Percentiles rank a stretch among this genome's conserved stretches.
These are phyloP conservation scores for Ophiocordyceps camponoti-rufipedis DNA, from an alignment of 2,329 filamentous ascomycete genomes.

Conservation along the genomic window DNA sequence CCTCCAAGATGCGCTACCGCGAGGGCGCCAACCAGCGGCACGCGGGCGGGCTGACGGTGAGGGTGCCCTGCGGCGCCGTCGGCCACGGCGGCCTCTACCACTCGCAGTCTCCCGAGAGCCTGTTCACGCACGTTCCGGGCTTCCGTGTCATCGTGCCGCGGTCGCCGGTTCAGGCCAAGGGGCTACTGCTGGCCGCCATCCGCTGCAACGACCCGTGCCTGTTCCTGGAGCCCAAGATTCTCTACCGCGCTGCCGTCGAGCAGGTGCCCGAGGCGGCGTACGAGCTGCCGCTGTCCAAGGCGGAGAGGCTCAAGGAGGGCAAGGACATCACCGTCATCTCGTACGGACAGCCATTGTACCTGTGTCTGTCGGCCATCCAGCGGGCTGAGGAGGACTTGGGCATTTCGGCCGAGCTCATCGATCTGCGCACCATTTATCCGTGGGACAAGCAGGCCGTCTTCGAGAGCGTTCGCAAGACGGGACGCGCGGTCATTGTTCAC, in stretches of 20 bases:
- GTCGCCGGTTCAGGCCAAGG: conserved; percentile 77
- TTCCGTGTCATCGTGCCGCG: conserved; percentile 72
- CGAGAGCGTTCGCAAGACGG: conserved; percentile 72
- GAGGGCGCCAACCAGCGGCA: conserved; percentile 39
- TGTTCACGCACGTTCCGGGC: conserved; percentile 80
- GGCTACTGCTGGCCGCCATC: conserved; percentile 60
- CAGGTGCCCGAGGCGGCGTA: conserved; percentile 72
- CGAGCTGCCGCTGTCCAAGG: conserved; percentile 69
- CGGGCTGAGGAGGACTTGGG: conserved; percentile 60
- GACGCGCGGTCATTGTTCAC: conserved; percentile 72
- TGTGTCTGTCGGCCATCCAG: conserved; percentile 58
- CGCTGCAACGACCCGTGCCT: conserved; percentile 72
- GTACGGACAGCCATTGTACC: conserved; percentile 80
- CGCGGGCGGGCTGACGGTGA: conserved; percentile 64
- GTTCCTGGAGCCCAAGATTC: conserved; percentile 86
- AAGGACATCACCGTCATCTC: conserved; percentile 69
- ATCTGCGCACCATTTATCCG: conserved; percentile 74
- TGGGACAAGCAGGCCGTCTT: conserved; percentile 77
- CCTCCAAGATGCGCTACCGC: conserved; percentile 71
- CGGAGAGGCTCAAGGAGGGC: conserved; percentile 66
- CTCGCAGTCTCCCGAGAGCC: conserved; percentile 71
- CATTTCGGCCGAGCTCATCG: conserved; percentile 65
- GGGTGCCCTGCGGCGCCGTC: conserved; percentile 82
- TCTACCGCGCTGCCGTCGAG: conserved; percentile 82
- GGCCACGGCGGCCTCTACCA: conserved; percentile 81